These are phyloP conservation scores for Piper betle DNA, from an alignment of 164 flowering plant species.

Conservation along the genomic window DNA sequence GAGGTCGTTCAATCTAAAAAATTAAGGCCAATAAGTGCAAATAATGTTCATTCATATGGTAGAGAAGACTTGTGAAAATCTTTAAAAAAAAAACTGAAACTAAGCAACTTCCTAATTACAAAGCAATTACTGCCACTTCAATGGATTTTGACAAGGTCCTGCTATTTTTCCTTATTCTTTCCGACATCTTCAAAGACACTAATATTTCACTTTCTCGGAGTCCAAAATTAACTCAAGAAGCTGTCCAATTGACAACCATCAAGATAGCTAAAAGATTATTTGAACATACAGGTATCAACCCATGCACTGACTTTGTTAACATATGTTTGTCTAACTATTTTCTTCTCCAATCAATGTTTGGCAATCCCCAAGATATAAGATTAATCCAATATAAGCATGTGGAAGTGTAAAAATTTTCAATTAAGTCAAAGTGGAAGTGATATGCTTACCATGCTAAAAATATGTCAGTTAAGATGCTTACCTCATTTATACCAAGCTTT, in stretches of 20 bases:
- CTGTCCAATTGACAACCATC: not conserved
- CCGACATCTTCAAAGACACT: not conserved
- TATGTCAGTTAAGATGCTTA: constrained; percentile 2
- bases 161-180: too few relatives aligned
- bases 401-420: not conserved
- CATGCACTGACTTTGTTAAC: not conserved
- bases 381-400: not conserved
- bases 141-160: too few relatives aligned
- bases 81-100: too few relatives aligned
- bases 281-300: not conserved
- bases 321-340: not conserved
- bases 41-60: too few relatives aligned
- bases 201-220: not conserved
- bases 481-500: constrained; percentile 26
- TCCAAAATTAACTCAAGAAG: not conserved
- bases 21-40: too few relatives aligned
- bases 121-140: too few relatives aligned
- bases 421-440: not conserved
- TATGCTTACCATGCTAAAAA: not conserved
- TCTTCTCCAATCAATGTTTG: too few relatives aligned
- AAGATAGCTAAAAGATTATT: not conserved
- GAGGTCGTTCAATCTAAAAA: too few relatives aligned
- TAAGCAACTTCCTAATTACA: too few relatives aligned
- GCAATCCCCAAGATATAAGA: not conserved
- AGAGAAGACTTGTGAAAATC: too few relatives aligned